A percentile compares a stretch with the other conserved stretches of the same genome.
Conservation (phyloP, 169 alveolate genomes). For the Cryptosporidium parvum region DNA sequence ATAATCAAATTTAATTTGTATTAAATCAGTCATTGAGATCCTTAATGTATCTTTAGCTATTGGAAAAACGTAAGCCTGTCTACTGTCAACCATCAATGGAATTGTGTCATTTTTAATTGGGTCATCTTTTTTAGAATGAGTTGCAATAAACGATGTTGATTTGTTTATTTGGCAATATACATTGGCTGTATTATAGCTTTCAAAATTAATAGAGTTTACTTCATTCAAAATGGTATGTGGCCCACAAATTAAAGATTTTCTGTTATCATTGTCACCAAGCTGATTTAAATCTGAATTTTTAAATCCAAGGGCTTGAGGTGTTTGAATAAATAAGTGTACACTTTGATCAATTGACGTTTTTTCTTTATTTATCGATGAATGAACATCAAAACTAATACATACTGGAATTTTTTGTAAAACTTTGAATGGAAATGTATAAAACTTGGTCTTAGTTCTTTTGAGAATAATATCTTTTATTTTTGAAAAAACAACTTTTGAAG, state of each 20-base stretch:
- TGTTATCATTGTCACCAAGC: not conserved
- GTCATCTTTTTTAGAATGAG: not conserved
- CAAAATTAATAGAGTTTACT: conserved; percentile 12
- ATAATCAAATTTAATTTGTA: not conserved
- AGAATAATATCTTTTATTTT: not conserved
- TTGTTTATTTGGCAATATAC: not conserved
- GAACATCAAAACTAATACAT: conserved; percentile 35
- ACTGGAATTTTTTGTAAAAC: conserved; percentile 22
- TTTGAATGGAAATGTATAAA: conserved; percentile 15
- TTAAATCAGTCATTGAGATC: conserved; percentile 4
- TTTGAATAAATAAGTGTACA: conserved; percentile 20
- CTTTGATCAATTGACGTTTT: not conserved
- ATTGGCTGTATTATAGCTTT: not conserved
- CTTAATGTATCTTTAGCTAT: conserved; percentile 15
- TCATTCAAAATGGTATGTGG: conserved; percentile 1
- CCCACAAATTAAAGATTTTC: not conserved
- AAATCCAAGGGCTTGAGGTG: conserved; percentile 28
- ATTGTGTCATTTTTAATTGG: not conserved
- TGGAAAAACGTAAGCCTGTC: conserved; percentile 35
- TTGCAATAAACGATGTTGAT: not conserved
- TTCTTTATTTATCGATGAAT: not conserved
- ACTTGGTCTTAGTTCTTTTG: not conserved
- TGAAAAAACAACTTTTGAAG: conserved; percentile 3
- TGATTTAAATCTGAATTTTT: not conserved
- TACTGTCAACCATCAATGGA: not conserved